Conservation (phyloP, 176 grass and related monocot genomes). For the Oryza coarctata region DNA sequence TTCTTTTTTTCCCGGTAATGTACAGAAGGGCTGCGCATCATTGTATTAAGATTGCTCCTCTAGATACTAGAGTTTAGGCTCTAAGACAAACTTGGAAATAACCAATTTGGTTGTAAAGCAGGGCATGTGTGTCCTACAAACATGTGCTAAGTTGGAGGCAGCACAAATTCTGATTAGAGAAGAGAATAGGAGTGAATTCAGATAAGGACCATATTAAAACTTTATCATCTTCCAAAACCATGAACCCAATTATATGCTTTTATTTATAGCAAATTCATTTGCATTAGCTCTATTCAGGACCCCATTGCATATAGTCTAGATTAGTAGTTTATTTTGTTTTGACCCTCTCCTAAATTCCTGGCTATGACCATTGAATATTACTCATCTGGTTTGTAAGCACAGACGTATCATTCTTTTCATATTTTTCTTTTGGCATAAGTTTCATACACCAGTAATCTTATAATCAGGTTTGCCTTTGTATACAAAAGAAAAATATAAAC, state of each 20-base stretch:
- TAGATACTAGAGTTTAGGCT: not conserved
- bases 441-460: too few relatives aligned
- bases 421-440: not conserved
- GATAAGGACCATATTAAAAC: not conserved
- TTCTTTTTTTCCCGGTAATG: too few relatives aligned
- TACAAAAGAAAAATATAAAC: too few relatives aligned
- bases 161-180: not conserved
- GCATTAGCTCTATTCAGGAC: not conserved
- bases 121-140: not conserved
- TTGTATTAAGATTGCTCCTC: not conserved
- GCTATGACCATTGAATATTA: not conserved
- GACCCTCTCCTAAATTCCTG: not conserved
- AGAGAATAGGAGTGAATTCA: not conserved
- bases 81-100: not conserved
- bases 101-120: not conserved
- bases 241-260: not conserved
- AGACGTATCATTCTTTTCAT: too few relatives aligned
- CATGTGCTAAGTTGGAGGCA: not conserved
- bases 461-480: too few relatives aligned
- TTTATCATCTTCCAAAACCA: not conserved
- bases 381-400: too few relatives aligned
- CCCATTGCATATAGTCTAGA: not conserved
- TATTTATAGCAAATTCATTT: not conserved
- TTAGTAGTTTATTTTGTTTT: not conserved
- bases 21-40: too few relatives aligned